phyloP scores from a whole-genome alignment of 495 filamentous ascomycete genomes.

The Sphaerosporella brunnea region DNA sequence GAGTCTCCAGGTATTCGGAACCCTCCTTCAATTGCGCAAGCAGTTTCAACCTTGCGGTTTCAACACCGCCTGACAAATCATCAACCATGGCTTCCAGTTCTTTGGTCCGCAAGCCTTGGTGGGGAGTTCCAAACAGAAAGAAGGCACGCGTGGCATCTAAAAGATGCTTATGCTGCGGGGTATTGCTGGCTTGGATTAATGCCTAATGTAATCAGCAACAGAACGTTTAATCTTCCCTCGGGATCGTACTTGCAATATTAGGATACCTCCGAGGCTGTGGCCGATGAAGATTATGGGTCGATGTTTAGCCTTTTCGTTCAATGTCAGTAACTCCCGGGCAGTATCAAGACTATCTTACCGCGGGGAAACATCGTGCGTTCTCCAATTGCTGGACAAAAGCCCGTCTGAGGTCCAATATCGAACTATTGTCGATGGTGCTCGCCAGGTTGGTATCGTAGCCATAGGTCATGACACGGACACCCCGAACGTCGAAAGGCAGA shows the following conservation, averaged over 20 bases:
- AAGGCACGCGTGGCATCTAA: constrained; percentile 3
- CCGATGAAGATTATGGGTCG: constrained; percentile 5
- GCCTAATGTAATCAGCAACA: no score
- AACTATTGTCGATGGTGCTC: neutral
- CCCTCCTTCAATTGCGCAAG: constrained; percentile 1
- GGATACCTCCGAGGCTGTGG: no score
- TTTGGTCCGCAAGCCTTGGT: constrained; percentile 3
- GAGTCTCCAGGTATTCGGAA: constrained; percentile 9
- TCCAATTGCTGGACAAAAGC: constrained; percentile 4
- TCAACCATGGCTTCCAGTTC: constrained; percentile 8
- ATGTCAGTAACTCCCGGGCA: neutral
- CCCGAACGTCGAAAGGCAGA: constrained; percentile 4
- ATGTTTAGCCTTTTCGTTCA: no score
- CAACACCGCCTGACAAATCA: neutral
- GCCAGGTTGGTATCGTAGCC: constrained; percentile 8
- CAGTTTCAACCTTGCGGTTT: constrained; percentile 6
- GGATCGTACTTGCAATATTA: constrained; percentile 11
- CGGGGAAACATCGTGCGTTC: neutral
- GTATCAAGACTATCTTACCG: neutral
- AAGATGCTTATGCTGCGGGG: neutral
- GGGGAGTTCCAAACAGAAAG: constrained; percentile 10
- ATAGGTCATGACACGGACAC: constrained; percentile 11
- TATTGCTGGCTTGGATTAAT: neutral
- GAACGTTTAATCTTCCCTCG: no score
- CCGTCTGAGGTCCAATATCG: constrained; percentile 1